Conservation (phyloP, 208 protist genomes). For the Leishmania major region DNA sequence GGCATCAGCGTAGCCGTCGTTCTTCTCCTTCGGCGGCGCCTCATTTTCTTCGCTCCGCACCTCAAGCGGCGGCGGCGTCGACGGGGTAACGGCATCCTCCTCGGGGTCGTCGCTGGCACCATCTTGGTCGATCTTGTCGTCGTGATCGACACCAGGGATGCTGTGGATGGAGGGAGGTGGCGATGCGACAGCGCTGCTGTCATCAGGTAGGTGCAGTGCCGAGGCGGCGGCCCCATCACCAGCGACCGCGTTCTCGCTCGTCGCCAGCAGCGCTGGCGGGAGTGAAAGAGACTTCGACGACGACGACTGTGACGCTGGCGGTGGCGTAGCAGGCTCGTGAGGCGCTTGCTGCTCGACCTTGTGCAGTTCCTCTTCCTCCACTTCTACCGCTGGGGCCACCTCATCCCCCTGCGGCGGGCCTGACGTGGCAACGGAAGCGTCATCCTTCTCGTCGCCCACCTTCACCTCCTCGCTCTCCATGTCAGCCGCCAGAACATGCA, state of each 20-base stretch:
- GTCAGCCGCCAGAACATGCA: not conserved
- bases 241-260: not conserved
- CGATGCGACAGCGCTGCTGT: not conserved
- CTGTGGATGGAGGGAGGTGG: not conserved
- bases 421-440: not conserved
- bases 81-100: not conserved
- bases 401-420: not conserved
- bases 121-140: not conserved
- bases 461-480: not conserved
- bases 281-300: not conserved
- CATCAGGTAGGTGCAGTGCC: not conserved
- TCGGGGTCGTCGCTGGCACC: not conserved
- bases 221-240: not conserved
- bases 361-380: conserved; percentile 1
- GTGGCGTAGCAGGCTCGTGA: not conserved
- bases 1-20: conserved; percentile 8
- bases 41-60: not conserved
- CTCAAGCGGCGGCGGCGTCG: not conserved
- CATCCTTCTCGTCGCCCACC: not conserved
- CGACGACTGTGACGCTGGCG: not conserved
- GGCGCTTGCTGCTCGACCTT: not conserved
- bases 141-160: not conserved
- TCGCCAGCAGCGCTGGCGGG: not conserved
- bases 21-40: not conserved
- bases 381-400: not conserved